Base-by-base conservation (phyloP, 129 eudicot species). In the Gnaphalium uliginosum region DNA sequence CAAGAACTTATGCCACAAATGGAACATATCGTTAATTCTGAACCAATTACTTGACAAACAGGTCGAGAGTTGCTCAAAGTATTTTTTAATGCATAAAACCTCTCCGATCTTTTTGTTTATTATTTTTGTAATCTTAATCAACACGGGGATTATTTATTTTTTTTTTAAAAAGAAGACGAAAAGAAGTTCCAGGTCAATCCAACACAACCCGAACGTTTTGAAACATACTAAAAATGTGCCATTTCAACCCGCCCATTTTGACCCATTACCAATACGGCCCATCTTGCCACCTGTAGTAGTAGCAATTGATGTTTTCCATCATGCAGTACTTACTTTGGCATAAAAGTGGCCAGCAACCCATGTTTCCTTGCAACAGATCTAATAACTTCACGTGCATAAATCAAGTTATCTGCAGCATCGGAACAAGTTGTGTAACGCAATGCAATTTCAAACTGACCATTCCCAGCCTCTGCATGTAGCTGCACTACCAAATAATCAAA, bases 391-490 rank as follows among this genome's bases (percentile, higher is more conserved):
- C 94, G 97, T 19, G 99, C 78, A 76, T 76, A 95, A 69, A 95
- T 81, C 73, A 95, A 73, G 76, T 86, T 91, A 77, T 95, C 95
- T 54, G 95, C 97, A 69, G 99, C 97, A 48, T 46, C 74, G 58
- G 77, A 75, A 74, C 99, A 95, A 66, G 25, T 53, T 8, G 97
- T 89, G 83, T 95, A 92, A 18, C 89, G 88, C 69, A 86, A 43
- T 62, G 87, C 93, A 60, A 95, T 56, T 81, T 95, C 99, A 82
- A 81, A 95, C 75, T 95, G 99, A 57, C 99, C 99, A 30, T 80
- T 79, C 59, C 99, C 99, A 75, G 96, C 81, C 83, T 95, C 99
- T 77, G 97, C 85, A 83, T 95, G 99, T 74, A 91, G 72, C 99
- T 94, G 75, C 62, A 78, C 32, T 54, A 81, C 75, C 78, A 53